Evolutionary conservation across 768 basidiomycete species (phyloP).

Genomic region (Boletus reticulatus): DNA sequence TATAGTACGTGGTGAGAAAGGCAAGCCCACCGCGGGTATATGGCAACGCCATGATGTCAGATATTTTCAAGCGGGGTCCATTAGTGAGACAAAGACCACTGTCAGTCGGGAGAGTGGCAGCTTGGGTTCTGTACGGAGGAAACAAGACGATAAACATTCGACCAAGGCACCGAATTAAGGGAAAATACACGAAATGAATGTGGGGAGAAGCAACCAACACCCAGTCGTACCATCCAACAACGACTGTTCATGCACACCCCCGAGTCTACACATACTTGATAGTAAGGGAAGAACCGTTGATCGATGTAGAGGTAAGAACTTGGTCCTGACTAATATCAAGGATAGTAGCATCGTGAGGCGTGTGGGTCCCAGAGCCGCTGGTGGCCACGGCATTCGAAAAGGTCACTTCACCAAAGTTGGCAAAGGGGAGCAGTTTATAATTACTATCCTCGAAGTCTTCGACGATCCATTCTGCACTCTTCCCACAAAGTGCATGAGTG

Average conservation of each 20-base stretch:
- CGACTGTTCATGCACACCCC: not conserved
- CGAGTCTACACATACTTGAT: not conserved
- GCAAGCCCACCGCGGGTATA: too few relatives aligned
- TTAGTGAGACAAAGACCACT: too few relatives aligned
- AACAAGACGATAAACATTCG: too few relatives aligned
- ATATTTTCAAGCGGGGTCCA: too few relatives aligned
- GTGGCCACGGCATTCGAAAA: not conserved
- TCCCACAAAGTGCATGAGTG: slow-evolving; percentile 1
- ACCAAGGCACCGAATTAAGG: too few relatives aligned
- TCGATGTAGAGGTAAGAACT: not conserved
- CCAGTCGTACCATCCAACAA: too few relatives aligned
- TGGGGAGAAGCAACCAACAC: too few relatives aligned
- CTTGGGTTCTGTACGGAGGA: too few relatives aligned
- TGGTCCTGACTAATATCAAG: not conserved
- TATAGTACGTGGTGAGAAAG: too few relatives aligned
- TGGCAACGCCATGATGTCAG: too few relatives aligned
- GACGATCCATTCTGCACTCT: slow-evolving; percentile 11
- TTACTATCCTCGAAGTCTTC: not conserved
- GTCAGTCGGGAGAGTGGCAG: too few relatives aligned
- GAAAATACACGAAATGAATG: too few relatives aligned
- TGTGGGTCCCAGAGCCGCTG: not conserved
- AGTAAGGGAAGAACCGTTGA: not conserved
- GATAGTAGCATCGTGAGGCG: not conserved
- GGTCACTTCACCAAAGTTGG: slow-evolving; percentile 1
- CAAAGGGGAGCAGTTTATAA: not conserved